phyloP scores from a whole-genome alignment of 495 filamentous ascomycete genomes.

The Penicillium canescens region DNA sequence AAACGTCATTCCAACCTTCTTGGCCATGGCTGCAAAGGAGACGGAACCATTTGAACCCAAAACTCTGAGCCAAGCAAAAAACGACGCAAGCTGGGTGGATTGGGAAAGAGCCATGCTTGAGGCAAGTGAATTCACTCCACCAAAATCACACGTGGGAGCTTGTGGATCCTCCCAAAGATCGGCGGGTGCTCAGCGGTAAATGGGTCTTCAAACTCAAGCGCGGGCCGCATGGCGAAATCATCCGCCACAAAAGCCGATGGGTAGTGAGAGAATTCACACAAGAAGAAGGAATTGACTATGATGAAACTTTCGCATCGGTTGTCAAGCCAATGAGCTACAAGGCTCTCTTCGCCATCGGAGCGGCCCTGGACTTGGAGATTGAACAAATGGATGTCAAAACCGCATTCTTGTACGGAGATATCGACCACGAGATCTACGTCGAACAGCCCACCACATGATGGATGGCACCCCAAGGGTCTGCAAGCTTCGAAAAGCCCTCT shows the following conservation, averaged over 20 bases:
- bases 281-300: too few species aligned
- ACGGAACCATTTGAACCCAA: slow-evolving; percentile 18
- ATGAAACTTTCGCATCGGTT: too few species aligned
- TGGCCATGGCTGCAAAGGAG: slow-evolving; percentile 14
- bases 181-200: slow-evolving; percentile 24
- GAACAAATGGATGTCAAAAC: too few species aligned
- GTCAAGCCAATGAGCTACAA: too few species aligned
- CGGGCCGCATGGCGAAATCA: slow-evolving; percentile 26
- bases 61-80: slow-evolving; percentile 9
- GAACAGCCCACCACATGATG: too few species aligned
- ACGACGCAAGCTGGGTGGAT: slow-evolving; percentile 13
- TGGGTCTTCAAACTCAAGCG: slow-evolving; percentile 36
- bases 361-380: too few species aligned
- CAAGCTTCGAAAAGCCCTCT: too few species aligned
- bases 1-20: slow-evolving; percentile 14
- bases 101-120: slow-evolving; percentile 19
- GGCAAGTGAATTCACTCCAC: slow-evolving; percentile 22
- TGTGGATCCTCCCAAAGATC: slow-evolving; percentile 20
- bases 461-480: too few species aligned
- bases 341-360: too few species aligned
- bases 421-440: too few species aligned
- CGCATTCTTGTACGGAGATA: too few species aligned
- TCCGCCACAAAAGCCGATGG: slow-evolving; percentile 28
- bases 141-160: slow-evolving; percentile 32
- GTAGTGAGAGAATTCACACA: slow-evolving; percentile 33